Base-by-base conservation (phyloP, 2,329 filamentous ascomycete species). In the Whalleya microplaca region DNA sequence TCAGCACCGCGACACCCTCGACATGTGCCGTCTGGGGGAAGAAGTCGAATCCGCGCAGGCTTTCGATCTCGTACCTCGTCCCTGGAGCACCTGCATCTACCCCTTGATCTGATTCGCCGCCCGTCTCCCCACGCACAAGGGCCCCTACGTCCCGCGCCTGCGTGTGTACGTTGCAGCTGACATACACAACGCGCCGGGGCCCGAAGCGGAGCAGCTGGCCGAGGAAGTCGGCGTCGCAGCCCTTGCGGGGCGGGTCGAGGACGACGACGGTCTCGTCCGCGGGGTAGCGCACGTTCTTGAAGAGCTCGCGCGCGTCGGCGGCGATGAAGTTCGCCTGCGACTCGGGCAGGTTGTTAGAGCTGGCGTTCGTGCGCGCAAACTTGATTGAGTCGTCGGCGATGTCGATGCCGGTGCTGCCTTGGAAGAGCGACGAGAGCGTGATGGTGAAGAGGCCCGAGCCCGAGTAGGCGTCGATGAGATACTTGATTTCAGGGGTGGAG, bases 371-470 rank as follows among this genome's bases (percentile, higher is more conserved):
- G 48, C 86, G 84, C 2, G 95, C 95, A 46, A 83, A 94, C 41
- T 79, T 76, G 73, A 99, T 97, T 27, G 89, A 92, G 62, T 87
- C 81, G 21, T 83, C 79, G 45, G 91, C 87, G 61, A 99, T 92
- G 76, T 99, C 95, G 74, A 99, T 96, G 64, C 95, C 95, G 23
- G 92, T 87, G 60, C 87, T 91, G 60, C 88, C 87, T 51, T 92
- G 84, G 81, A 98, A 96, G 41, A 95, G 82, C 1, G 87, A 84
- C 1, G 93, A 91, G 12, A 98, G 87, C 3, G 92, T 95, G 72
- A 99, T 92, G 54, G 93, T 97, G 83, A 99, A 99, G 71, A 99
- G 90, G 44, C 95, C 95, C 0, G 91, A 96, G 72, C 95, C 95
- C 14, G 91, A 99, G 81, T 99, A 99, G 52, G 95, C 95, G 78